These are phyloP conservation scores for Daldinia sp. DNA, from an alignment of 2,329 filamentous ascomycete species.

Conservation along the genomic window DNA sequence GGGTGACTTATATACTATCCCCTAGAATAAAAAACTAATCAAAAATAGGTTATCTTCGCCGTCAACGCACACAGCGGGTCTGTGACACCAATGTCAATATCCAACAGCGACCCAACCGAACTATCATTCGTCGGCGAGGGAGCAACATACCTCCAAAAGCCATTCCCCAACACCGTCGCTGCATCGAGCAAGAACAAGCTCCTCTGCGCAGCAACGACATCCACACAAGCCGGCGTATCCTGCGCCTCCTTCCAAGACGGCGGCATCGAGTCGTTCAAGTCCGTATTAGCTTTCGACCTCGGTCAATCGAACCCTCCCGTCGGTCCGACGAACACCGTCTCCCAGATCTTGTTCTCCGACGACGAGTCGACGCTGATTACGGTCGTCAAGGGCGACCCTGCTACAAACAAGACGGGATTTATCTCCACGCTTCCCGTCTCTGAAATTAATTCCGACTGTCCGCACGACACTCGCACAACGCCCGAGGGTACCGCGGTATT, in stretches of 20 bases:
- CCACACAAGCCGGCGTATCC: conserved; percentile 46
- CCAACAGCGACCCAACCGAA: conserved; percentile 51
- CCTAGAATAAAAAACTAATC: neutral
- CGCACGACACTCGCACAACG: conserved; percentile 49
- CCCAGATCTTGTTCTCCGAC: conserved; percentile 66
- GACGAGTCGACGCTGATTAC: conserved; percentile 62
- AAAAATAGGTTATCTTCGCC: conserved; percentile 59
- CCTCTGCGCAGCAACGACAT: conserved; percentile 47
- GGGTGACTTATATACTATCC: conserved; percentile 35
- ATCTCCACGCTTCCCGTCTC: conserved; percentile 54
- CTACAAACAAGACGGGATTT: conserved; percentile 64
- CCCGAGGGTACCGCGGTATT: conserved; percentile 65
- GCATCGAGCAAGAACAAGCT: conserved; percentile 49
- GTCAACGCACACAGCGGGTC: conserved; percentile 64
- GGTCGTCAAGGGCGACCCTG: conserved; percentile 68
- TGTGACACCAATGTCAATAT: conserved; percentile 58
- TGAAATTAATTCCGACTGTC: conserved; percentile 29
- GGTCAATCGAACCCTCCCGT: conserved; percentile 65
- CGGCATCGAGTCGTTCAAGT: conserved; percentile 56
- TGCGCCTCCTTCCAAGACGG: conserved; percentile 37
- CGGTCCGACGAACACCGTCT: conserved; percentile 66
- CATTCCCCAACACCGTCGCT: conserved; percentile 62
- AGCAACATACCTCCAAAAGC: conserved; percentile 52
- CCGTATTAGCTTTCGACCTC: conserved; percentile 57
- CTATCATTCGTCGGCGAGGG: conserved; percentile 54